These are phyloP conservation scores for Manihot esculenta DNA, from an alignment of 441 rosid species.

Conservation along the genomic window DNA sequence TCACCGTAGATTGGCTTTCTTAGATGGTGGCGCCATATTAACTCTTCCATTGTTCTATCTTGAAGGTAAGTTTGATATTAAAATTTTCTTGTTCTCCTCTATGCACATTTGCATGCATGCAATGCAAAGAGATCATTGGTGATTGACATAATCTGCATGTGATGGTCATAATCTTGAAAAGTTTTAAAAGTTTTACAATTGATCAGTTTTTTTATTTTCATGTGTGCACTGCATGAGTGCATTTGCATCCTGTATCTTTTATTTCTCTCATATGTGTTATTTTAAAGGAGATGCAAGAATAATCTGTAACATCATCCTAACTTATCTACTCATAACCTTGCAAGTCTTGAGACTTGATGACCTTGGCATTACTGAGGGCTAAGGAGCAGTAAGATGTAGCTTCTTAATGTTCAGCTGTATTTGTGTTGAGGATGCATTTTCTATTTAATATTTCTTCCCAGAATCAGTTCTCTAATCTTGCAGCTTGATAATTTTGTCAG, in stretches of 20 bases:
- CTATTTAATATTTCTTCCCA: constrained; percentile 2
- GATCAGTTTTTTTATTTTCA: not conserved
- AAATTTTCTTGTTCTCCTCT: not conserved
- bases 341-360: not conserved
- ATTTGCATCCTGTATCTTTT: not conserved
- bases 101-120: not conserved
- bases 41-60: constrained; percentile 79
- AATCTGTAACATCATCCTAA: not conserved
- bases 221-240: not conserved
- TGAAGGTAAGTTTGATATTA: constrained; percentile 46
- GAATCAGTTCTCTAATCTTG: not conserved
- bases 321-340: not conserved
- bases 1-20: constrained; percentile 59
- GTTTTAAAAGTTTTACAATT: not conserved
- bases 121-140: not conserved
- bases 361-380: not conserved
- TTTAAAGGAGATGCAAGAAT: not conserved
- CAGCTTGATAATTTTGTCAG: constrained; percentile 39
- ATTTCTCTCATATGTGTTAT: not conserved
- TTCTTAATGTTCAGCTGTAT: not conserved
- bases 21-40: constrained; percentile 75
- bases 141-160: not conserved
- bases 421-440: not conserved
- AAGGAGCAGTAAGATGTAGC: not conserved
- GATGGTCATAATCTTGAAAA: not conserved